Conservation (phyloP, 2,329 filamentous ascomycete species). For the Trichoderma koningiopsis region DNA sequence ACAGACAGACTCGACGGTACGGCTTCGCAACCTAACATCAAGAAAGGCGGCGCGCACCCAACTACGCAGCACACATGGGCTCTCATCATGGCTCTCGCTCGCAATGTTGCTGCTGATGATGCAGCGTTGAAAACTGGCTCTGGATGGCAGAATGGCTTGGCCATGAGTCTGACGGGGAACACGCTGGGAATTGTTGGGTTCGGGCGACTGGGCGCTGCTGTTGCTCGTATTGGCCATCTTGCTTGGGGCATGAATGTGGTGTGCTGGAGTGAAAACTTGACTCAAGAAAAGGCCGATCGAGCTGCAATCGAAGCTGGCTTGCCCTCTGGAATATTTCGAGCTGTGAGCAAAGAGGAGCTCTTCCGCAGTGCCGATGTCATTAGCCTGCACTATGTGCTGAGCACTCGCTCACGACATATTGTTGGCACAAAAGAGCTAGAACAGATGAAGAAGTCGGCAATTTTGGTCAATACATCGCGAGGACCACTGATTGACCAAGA, state of each 20-base stretch:
- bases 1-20: not conserved
- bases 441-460: conserved; percentile 60
- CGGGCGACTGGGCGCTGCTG: conserved; percentile 61
- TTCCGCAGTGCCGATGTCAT: conserved; percentile 44
- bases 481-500: conserved; percentile 69
- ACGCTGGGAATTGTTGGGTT: conserved; percentile 64
- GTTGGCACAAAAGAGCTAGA: conserved; percentile 58
- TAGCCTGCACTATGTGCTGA: conserved; percentile 69
- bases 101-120: conserved; percentile 63
- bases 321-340: conserved; percentile 57
- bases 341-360: conserved; percentile 63
- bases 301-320: conserved; percentile 59
- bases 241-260: conserved; percentile 67
- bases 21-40: conserved; percentile 34
- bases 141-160: conserved; percentile 62
- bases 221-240: conserved; percentile 59
- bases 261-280: conserved; percentile 66
- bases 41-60: conserved; percentile 43
- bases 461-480: conserved; percentile 73
- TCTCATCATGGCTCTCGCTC: conserved; percentile 57
- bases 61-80: conserved; percentile 62
- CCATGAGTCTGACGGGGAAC: conserved; percentile 50
- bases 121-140: conserved; percentile 52
- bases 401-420: conserved; percentile 62
- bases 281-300: conserved; percentile 62